phyloP scores from a whole-genome alignment of 2,329 filamentous ascomycete species.

The Sphaerulina populicola region DNA sequence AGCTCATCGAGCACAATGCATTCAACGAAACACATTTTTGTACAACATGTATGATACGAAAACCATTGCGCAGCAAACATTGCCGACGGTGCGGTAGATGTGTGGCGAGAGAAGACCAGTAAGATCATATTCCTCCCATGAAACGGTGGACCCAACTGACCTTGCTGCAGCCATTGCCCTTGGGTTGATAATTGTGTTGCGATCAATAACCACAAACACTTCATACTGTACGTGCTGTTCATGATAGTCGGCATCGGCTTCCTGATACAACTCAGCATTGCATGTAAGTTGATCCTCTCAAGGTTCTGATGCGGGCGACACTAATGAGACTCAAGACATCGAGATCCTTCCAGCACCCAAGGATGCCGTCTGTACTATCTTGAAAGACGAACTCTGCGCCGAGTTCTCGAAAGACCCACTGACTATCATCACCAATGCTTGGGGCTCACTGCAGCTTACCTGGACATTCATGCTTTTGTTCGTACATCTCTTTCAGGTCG shows the following conservation, averaged over 20 bases:
- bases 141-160: conserved; percentile 2
- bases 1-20: conserved; percentile 74
- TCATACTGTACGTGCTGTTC: conserved; percentile 78
- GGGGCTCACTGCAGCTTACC: conserved; percentile 74
- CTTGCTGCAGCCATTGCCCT: conserved; percentile 68
- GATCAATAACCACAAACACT: conserved; percentile 91
- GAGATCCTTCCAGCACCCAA: conserved; percentile 43
- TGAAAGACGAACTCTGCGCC: conserved; percentile 66
- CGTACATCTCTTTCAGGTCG: conserved; percentile 87
- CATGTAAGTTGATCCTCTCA: conserved; percentile 48
- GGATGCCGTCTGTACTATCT: conserved; percentile 57
- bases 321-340: conserved; percentile 23
- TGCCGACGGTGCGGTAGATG: conserved; percentile 86
- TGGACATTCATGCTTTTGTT: conserved; percentile 97
- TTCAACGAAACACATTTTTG: conserved; percentile 95
- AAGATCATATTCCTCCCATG: conserved; percentile 36
- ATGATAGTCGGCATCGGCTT: conserved; percentile 66
- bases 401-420: conserved; percentile 74
- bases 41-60: conserved; percentile 86
- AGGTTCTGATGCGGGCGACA: not conserved
- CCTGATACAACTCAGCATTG: conserved; percentile 63
- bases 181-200: conserved; percentile 97
- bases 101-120: conserved; percentile 95
- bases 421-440: conserved; percentile 68
- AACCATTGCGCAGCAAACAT: conserved; percentile 89